Evolutionary conservation across 2,329 filamentous ascomycete genomes (phyloP), one percentile per base, ranked within the genome.

Genomic region (Mycogone perniciosa): DNA sequence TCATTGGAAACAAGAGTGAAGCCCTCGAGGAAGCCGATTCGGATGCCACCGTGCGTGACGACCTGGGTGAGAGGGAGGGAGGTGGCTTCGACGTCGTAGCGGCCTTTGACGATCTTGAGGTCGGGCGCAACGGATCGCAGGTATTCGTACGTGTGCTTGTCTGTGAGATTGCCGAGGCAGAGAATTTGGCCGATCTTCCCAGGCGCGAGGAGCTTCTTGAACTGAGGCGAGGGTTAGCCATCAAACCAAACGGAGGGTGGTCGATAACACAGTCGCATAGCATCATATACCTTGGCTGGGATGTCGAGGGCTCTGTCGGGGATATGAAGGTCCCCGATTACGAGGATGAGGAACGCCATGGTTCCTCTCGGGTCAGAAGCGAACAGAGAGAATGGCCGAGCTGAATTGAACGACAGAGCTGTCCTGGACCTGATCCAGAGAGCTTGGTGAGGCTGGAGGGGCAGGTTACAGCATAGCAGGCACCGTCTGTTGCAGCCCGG

Each of bases 251-350:
- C 35, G 13, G 13, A 10, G 40, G 33, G 42, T 13, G 20, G 34
- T 34, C 11, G n/a, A 20, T 8, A 9, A 29, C 11, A 42, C 2
- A 33, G 48, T 44, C 5, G 26, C 7, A 9, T 20, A 9, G 13
- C 31, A 13, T n/a, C 6, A 37, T 39, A 59, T 76, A 90, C 89
- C 84, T 95, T 95, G 69, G 86, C 79, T 53, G 90, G 90, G 63
- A 96, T 91, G 69, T 95, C 90, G 57, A 93, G 84, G 61, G 89
- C 90, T 67, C 90, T 80, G 71, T 96, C 90, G 62, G 90, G 90
- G 71, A 96, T 95, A 75, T 95, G 90, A 49, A 96, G 82, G 74
- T 96, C 90, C 68, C 89, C 89, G 61, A 96, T 89, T 65, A 93
- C 89, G 66, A 96, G 81, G 66, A 95, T 90, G 60, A 96, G 79